Base-by-base conservation (phyloP, 176 grass and related monocot species). In the Aegilops sharonensis region DNA sequence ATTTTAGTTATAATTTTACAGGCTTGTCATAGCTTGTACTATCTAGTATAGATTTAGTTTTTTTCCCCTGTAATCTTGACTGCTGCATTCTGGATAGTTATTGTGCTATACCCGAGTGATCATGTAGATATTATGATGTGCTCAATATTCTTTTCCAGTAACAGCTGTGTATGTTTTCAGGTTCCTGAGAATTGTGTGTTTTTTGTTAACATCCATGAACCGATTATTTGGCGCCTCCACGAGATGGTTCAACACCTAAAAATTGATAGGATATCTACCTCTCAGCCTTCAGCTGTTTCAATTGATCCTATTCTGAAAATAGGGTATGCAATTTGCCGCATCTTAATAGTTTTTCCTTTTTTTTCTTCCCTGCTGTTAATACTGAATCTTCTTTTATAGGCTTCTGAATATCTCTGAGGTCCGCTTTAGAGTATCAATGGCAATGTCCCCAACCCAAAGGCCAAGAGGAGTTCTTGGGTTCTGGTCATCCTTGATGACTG, bases 401-500 rank as follows among this genome's bases (percentile, higher is more conserved):
- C 91, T 94, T 82, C 86, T 98, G 57, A 95, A 98, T 79, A 91
- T 95, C 73, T 98, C 96, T 21, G 96, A 98, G 77, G 88, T 98
- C 39, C 87, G 92, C 84, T 98, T 98, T 82, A 98, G 87, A 88
- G 96, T 98, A 23, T 98, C 96, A 21, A 95, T 98, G 96, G 84
- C 91, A 82, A 98, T 98, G 96, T 95, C 96, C 40, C 96, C 96
- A 79, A 88, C 92, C 74, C 96, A 98, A 81, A 85, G 96, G 48
- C 96, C 96, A 56, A 94, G 96, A 94, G 96, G 96, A 83, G 96
- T 95, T 75, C 93, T 98, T 82, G 96, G 96, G 43, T 98, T 98
- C 83, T 98, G 96, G 96, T 91, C 96, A 35, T 98, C 96, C 64
- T 93, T 98, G 84, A 95, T 98, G 96, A 98, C 96, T 78, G 96